Evolutionary conservation across 805 yeast genomes (phyloP), one percentile per base, ranked within the genome.

Genomic region (Yamadazyma paraphyllophila): DNA sequence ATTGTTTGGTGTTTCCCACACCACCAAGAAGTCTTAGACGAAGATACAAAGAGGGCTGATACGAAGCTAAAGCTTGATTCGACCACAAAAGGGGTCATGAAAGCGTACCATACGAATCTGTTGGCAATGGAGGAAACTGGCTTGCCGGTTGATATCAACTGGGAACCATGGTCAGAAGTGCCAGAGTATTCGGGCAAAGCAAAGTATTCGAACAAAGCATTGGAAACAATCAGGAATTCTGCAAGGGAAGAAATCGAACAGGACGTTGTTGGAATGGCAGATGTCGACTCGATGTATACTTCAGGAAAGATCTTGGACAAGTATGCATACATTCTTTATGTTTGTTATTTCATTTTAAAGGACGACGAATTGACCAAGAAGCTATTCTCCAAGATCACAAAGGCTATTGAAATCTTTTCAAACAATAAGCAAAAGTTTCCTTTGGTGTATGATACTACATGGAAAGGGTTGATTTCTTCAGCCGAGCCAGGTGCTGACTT

Each of bases 281-380:
- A 85, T 56, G 69, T 83, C 9, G 88, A 88, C 50, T 88, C 97
- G 0, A 91, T 91, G 87, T 92, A 92, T 66, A 82, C 88, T 15
- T 78, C 96, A 2, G 99, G 98, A 10, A 92, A 94, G 62, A 75
- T 81, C 24, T 69, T 91, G 41, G 96, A 90, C 54, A 94, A 91
- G 66, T 94, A 87, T 65, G 97, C 98, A 0, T 85, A 86, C 74
- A 77, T 94, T 43, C 72, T 89, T 11, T 85, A 85, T 51, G 88
- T 83, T 9, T 81, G 84, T 32, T 82, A 85, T 44, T 82, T 74
- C 50, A 74, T 92, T 14, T 62, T 92, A 37, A 61, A 78, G 14
- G 85, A 91, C 58, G 59, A 65, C 0, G 61, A 58, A 1, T 64
- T 85, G 45, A 76, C 94, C 1, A 54, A 61, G 11, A 61, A 62